phyloP scores from a whole-genome alignment of 495 filamentous ascomycete species.

The Xanthoparmelia taractica region DNA sequence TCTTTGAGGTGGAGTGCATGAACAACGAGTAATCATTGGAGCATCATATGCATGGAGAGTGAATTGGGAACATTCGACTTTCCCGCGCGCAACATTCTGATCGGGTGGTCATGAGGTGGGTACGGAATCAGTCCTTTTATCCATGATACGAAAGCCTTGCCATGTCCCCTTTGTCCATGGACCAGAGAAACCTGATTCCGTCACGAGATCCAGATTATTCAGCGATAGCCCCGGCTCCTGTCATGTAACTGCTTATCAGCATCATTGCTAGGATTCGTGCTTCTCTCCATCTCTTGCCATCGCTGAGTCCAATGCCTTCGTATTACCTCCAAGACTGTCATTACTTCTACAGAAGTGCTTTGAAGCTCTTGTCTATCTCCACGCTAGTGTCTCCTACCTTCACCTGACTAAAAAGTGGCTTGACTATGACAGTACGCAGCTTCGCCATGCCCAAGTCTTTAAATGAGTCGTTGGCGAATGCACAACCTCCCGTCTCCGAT shows the following conservation, averaged over 20 bases:
- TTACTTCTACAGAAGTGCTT: conserved; percentile 82
- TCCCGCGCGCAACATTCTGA: background rate
- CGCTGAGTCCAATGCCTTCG: conserved; percentile 53
- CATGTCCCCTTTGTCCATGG: background rate
- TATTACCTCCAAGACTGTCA: conserved; percentile 84
- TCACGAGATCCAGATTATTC: background rate
- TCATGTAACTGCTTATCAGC: background rate
- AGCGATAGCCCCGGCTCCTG: background rate
- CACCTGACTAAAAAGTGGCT: conserved; percentile 43
- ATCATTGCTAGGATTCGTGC: background rate
- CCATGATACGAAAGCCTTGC: background rate
- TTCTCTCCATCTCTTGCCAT: conserved; percentile 3
- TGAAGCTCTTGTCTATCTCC: conserved; percentile 72
- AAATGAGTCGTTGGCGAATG: conserved; percentile 49
- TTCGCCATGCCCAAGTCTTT: conserved; percentile 58
- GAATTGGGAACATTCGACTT: background rate
- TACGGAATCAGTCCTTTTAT: background rate
- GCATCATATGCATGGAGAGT: background rate
- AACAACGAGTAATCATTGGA: background rate
- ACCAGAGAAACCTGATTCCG: background rate
- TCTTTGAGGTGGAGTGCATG: conserved; percentile 10
- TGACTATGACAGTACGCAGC: conserved; percentile 38
- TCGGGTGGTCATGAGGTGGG: background rate
- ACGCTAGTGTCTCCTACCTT: conserved; percentile 68
- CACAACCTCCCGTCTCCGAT: conserved; percentile 26